Conservation (phyloP, 2,329 filamentous ascomycete species). For the Alternaria arbusti region DNA sequence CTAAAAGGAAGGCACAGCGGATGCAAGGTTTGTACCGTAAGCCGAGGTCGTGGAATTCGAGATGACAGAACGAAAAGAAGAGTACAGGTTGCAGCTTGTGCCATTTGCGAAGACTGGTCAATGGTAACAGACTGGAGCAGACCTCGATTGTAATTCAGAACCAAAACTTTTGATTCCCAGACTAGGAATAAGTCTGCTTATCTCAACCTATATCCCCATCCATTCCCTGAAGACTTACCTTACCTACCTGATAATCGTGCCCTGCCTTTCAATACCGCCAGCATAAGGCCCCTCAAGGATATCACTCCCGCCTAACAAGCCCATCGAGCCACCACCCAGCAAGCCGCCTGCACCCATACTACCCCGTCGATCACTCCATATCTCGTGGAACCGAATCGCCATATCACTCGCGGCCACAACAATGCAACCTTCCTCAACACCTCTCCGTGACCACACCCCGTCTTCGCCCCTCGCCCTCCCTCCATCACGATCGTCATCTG, state of each 20-base stretch:
- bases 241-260: conserved; percentile 47
- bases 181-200: background rate
- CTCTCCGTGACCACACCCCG: conserved; percentile 62
- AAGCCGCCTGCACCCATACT: conserved; percentile 61
- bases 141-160: background rate
- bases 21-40: background rate
- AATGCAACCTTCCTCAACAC: conserved; percentile 77
- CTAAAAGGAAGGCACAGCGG: background rate
- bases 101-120: background rate
- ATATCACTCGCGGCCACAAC: conserved; percentile 91
- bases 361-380: conserved; percentile 71
- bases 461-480: conserved; percentile 55
- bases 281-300: conserved; percentile 74
- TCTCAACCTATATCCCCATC: background rate
- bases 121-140: background rate
- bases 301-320: conserved; percentile 76
- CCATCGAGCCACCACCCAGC: conserved; percentile 32
- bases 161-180: background rate
- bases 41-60: background rate
- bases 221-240: background rate
- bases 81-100: background rate
- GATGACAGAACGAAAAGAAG: background rate
- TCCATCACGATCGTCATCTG: conserved; percentile 6
- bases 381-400: conserved; percentile 93
- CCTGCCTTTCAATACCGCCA: conserved; percentile 79